phyloP scores from a whole-genome alignment of 2,329 filamentous ascomycete species.

The Penicillium sp. region DNA sequence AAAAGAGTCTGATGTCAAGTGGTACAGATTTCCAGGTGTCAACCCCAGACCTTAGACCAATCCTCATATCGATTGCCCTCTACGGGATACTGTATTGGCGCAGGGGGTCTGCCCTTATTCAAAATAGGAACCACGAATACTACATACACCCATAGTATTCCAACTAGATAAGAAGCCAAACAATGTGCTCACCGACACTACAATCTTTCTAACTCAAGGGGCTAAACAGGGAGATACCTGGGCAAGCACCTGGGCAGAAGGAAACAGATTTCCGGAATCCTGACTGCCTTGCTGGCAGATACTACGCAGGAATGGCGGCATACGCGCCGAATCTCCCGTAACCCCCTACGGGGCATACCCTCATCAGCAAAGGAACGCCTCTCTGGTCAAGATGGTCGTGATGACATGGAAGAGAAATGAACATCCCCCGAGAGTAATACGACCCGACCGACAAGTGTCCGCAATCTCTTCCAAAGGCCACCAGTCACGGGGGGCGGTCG shows the following conservation, averaged over 20 bases:
- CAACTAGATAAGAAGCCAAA: no score
- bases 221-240: background rate
- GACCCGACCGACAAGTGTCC: slow-evolving; percentile 4
- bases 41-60: no score
- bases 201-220: no score
- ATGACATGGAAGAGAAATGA: background rate
- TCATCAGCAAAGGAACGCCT: background rate
- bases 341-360: slow-evolving; percentile 2
- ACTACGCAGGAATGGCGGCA: background rate
- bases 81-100: no score
- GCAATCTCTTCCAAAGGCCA: background rate
- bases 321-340: background rate
- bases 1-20: no score
- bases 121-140: no score
- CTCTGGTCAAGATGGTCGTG: background rate
- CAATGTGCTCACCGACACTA: no score
- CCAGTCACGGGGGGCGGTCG: background rate
- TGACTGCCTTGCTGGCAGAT: background rate
- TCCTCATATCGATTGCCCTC: no score
- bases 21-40: no score
- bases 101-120: no score
- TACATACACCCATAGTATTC: no score
- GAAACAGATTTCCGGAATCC: background rate
- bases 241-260: background rate
- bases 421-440: slow-evolving; percentile 1